Base-by-base conservation (phyloP, 2,329 filamentous ascomycete genomes). In the Diaporthe humulicola region DNA sequence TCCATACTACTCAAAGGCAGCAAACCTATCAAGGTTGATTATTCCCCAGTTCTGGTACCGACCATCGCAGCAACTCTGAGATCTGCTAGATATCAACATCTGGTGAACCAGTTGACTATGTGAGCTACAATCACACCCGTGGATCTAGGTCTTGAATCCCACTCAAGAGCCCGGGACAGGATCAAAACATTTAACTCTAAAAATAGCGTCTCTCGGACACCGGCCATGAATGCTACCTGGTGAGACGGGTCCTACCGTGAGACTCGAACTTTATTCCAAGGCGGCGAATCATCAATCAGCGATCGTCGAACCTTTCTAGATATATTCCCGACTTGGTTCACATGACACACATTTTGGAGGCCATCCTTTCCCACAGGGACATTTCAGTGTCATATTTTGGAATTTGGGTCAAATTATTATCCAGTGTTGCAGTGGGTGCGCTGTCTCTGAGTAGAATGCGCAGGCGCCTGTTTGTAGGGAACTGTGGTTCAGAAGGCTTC, bases 171-270 rank as follows among this genome's bases (percentile, higher is more conserved):
- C 45, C 14, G 12, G 30, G 0, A n/a, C 42, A 33, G 15, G 45
- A 52, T 17, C 45, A 40, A 19, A 52, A 28, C 3, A 25, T 52
- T 38, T 19, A 25, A 36, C 61, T 52, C 64, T 52, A 67, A 52
- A 52, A 52, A 52, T 67, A 67, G 45, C 30, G 19, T 6, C 60
- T 50, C 30, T 38, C 64, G 64, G 64, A 52, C 22, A 10, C 15
- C 45, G 22, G 30, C 45, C 22, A 67, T 45, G 12, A 38, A 15
- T 19, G 22, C 45, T 7, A 66, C 28, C 19, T n/a, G 25, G 2
- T 50, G 64, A 52, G 64, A 67, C 30, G 30, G 64, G 4, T 52
- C 64, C 64, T 67, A 67, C 64, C 45, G 15, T 50, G 64, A 67
- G 33, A 67, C 64, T 67, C 64, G 2, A 52, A 52, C 30, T 19